Evolutionary conservation across 371 early-diverging fungal genomes (phyloP).

Genomic region (Zychaea mexicana): DNA sequence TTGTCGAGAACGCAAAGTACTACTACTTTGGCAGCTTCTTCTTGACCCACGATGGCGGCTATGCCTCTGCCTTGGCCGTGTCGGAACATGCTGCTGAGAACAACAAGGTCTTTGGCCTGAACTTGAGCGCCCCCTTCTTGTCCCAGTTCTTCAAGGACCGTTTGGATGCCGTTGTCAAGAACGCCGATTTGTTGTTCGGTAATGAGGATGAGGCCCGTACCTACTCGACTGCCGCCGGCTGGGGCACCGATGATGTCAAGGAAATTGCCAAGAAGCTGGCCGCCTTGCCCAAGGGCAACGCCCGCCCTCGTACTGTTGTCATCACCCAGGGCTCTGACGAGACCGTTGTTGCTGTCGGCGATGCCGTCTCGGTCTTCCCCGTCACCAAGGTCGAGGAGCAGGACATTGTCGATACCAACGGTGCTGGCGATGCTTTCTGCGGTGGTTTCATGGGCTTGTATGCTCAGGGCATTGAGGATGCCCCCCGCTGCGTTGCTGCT

Average conservation of each 20-base stretch:
- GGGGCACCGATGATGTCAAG: slow-evolving; percentile 70
- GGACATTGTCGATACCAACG: slow-evolving; percentile 95
- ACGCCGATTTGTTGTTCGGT: slow-evolving; percentile 91
- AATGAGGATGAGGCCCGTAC: slow-evolving; percentile 95
- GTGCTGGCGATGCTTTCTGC: slow-evolving; percentile 96
- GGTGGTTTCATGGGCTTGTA: slow-evolving; percentile 91
- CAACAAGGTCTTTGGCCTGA: slow-evolving; percentile 79
- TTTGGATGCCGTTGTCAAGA: slow-evolving; percentile 77
- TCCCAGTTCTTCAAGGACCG: slow-evolving; percentile 90
- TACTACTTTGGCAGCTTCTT: slow-evolving; percentile 95
- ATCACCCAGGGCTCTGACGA: slow-evolving; percentile 89
- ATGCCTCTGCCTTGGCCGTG: slow-evolving; percentile 70
- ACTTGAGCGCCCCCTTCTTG: slow-evolving; percentile 95
- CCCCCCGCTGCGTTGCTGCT: slow-evolving; percentile 69
- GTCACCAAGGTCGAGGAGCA: slow-evolving; percentile 65
- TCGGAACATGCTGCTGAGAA: slow-evolving; percentile 87
- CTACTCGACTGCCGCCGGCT: slow-evolving; percentile 72
- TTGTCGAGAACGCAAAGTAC: slow-evolving; percentile 86
- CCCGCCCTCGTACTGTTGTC: slow-evolving; percentile 83
- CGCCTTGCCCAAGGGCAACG: slow-evolving; percentile 79
- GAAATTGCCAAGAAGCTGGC: slow-evolving; percentile 83
- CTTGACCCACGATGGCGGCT: slow-evolving; percentile 79
- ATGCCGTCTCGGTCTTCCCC: slow-evolving; percentile 65
- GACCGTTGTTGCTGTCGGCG: slow-evolving; percentile 74
- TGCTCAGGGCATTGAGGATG: slow-evolving; percentile 72